These are phyloP conservation scores for Syzygium malaccense DNA, from an alignment of 441 rosid species.

Conservation along the genomic window DNA sequence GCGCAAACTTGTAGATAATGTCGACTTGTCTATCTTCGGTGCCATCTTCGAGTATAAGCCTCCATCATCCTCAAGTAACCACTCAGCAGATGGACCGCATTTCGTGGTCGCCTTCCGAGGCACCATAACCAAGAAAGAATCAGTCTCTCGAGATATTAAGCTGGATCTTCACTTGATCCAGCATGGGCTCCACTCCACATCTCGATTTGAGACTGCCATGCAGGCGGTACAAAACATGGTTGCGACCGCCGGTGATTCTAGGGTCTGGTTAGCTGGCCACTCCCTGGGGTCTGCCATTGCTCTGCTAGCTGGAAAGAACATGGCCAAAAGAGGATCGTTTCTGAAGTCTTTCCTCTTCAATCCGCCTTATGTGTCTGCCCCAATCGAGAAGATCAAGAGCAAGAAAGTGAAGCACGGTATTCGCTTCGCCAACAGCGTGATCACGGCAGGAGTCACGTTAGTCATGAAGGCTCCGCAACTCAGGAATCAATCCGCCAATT, in stretches of 20 bases:
- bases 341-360: slow-evolving; percentile 71
- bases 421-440: slow-evolving; percentile 68
- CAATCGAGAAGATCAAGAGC: slow-evolving; percentile 64
- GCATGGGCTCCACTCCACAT: slow-evolving; percentile 69
- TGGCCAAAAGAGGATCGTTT: slow-evolving; percentile 53
- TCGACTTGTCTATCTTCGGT: slow-evolving; percentile 76
- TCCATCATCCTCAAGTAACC: slow-evolving; percentile 14
- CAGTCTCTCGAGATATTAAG: slow-evolving; percentile 62
- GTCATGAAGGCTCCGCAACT: slow-evolving; percentile 50
- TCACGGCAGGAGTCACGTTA: slow-evolving; percentile 83
- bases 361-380: slow-evolving; percentile 78
- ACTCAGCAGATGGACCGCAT: slow-evolving; percentile 35
- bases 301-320: slow-evolving; percentile 67
- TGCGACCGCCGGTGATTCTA: slow-evolving; percentile 51
- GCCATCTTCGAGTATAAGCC: slow-evolving; percentile 70
- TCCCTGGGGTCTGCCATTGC: slow-evolving; percentile 91
- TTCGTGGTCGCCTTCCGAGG: slow-evolving; percentile 80
- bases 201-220: slow-evolving; percentile 73
- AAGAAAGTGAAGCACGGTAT: slow-evolving; percentile 64
- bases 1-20: slow-evolving; percentile 63
- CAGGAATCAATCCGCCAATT: slow-evolving; percentile 27
- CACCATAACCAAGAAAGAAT: slow-evolving; percentile 67
- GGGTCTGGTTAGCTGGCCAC: slow-evolving; percentile 91
- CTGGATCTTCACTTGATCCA: slow-evolving; percentile 56
- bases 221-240: slow-evolving; percentile 70